Conservation (phyloP, 2,329 filamentous ascomycete genomes). For the Colletotrichum gloeosporioides region DNA sequence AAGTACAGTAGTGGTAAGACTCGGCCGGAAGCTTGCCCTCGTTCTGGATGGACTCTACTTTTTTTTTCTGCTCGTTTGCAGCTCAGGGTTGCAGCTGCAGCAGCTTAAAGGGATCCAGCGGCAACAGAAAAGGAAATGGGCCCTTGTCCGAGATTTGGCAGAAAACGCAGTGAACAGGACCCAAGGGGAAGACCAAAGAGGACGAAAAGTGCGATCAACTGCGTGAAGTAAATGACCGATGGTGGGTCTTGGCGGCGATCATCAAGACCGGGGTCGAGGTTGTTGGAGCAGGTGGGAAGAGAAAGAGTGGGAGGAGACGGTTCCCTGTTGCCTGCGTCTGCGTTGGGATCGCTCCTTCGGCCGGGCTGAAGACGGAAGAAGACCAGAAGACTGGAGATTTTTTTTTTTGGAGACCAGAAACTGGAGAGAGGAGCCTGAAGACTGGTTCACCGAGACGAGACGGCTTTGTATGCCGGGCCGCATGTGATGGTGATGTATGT, state of each 20-base stretch:
- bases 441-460: neutral
- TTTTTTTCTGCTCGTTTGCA: neutral
- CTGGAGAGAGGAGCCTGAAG: neutral
- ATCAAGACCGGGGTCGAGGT: conserved; percentile 17
- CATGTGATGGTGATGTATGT: neutral
- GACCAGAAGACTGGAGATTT: neutral
- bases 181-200: conserved; percentile 4
- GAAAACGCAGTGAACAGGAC: conserved; percentile 2
- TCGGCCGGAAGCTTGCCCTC: neutral
- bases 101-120: conserved; percentile 11
- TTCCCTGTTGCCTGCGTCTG: neutral
- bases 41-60: neutral
- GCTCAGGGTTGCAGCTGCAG: conserved; percentile 15
- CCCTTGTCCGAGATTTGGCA: neutral
- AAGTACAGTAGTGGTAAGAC: neutral
- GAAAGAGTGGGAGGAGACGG: neutral
- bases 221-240: conserved; percentile 22
- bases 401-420: neutral
- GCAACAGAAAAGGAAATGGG: neutral
- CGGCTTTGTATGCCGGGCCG: neutral
- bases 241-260: conserved; percentile 23
- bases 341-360: neutral
- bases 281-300: neutral
- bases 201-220: conserved; percentile 18
- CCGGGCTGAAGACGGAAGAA: neutral